Evolutionary conservation across 352 stramenopile species (phyloP), one percentile per base, ranked within the genome.

Genomic region (Globisporangium nunn): DNA sequence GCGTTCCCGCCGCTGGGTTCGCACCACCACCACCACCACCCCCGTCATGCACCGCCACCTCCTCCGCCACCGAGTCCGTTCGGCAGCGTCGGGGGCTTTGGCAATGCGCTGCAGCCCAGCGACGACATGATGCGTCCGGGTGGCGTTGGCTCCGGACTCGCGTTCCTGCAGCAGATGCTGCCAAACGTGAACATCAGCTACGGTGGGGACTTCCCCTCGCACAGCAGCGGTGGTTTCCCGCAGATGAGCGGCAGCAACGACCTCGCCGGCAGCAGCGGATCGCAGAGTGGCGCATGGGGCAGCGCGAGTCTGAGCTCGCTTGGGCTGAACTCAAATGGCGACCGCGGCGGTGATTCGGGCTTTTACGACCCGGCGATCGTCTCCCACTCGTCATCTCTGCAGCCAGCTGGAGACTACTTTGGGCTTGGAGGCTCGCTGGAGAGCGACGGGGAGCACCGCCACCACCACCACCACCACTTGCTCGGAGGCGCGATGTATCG

Each of bases 121-220:
- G 59, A 58, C 45, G 59, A 53, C 46, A 52, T 58, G 40, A 46
- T 31, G 41, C 52, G 40, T 11, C 39, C 39, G 6, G 35, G 29
- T 12, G 59, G 59, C 15, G 49, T 50, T n/a, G 57, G 55, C 3
- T 72, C 67, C 15, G 83, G 83, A 0, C 66, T 93, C 1, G 83
- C 81, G 41, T 93, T 91, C 61, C 66, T 93, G 31, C 83, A 93
- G 74, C 78, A 91, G 58, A 93, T 93, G 83, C 76, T 93, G 17
- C 83, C 83, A 10, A 93, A 93, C 54, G 83, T 93, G 33, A 91
- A 93, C 69, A 93, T 93, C 52, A 93, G 83, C 69, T 89, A 79
- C 52, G 81, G 83, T n/a, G 78, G 79, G 18, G 78, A 91, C 47
- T 91, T 84, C 46, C 60, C 68, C 12, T 54, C 57, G 4, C 56